A percentile compares a stretch with the other conserved stretches of the same genome.
Conservation (phyloP, 345 rosid genomes). For the Heritiera littoralis region DNA sequence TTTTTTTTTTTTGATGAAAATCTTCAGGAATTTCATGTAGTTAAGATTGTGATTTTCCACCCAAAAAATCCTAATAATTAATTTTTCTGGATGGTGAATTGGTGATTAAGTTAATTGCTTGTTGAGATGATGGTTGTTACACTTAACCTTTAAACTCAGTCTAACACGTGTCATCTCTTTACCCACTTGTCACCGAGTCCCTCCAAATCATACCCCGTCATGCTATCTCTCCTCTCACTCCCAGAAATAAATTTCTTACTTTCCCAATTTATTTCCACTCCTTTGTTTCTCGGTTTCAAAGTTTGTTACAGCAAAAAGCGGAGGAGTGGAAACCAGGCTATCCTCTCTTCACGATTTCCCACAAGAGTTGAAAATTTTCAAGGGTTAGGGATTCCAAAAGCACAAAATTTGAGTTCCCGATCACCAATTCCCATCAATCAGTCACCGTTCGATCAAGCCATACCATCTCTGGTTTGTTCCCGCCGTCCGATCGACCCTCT, state of each 20-base stretch:
- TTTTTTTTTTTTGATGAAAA: no score
- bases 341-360: slow-evolving; percentile 29
- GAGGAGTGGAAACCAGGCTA: slow-evolving; percentile 44
- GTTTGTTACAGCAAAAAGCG: slow-evolving; percentile 34
- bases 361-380: not conserved
- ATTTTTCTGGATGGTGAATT: not conserved
- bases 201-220: not conserved
- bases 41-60: not conserved
- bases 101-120: not conserved
- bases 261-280: not conserved
- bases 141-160: not conserved
- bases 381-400: slow-evolving; percentile 18
- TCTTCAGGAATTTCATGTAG: no score
- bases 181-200: not conserved
- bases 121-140: not conserved
- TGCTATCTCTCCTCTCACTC: not conserved
- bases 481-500: slow-evolving; percentile 26
- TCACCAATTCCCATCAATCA: slow-evolving; percentile 1
- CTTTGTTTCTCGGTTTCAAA: slow-evolving; percentile 20
- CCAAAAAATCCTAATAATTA: not conserved
- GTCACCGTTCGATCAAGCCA: not conserved
- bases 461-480: slow-evolving; percentile 24
- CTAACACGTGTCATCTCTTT: slow-evolving; percentile 22
- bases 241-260: not conserved
- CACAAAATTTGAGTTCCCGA: not conserved